A percentile compares a stretch with the other conserved stretches of the same genome.
These are phyloP conservation scores for Gloeophyllum trabeum DNA, from an alignment of 768 basidiomycete genomes.

Conservation along the genomic window DNA sequence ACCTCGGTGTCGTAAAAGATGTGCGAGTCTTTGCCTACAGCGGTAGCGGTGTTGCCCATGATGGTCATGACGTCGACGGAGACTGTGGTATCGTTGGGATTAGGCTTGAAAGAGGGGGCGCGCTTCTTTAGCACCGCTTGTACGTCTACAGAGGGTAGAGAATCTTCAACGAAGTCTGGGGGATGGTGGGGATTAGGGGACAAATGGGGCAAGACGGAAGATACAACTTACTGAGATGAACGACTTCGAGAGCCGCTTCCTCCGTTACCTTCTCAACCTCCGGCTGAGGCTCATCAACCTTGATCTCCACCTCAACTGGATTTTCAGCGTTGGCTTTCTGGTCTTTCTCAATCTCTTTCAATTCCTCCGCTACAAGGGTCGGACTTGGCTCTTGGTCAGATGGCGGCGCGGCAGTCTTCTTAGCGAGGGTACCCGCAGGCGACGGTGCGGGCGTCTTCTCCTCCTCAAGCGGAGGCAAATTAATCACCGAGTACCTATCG, in stretches of 20 bases:
- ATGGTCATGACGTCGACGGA: constrained; percentile 68
- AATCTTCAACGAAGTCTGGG: constrained; percentile 28
- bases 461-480: constrained; percentile 57
- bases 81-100: constrained; percentile 36
- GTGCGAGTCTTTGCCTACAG: constrained; percentile 31
- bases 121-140: constrained; percentile 27
- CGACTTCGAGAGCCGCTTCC: constrained; percentile 7
- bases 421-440: constrained; percentile 42
- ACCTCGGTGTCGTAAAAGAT: constrained; percentile 71
- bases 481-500: constrained; percentile 52
- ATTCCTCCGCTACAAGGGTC: background rate
- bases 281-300: too few relatives aligned
- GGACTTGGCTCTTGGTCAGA: background rate
- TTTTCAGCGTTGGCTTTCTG: too few relatives aligned
- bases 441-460: constrained; percentile 48
- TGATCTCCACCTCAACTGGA: too few relatives aligned
- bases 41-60: constrained; percentile 33
- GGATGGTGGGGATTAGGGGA: constrained; percentile 1
- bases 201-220: background rate
- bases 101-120: constrained; percentile 12
- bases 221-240: constrained; percentile 22
- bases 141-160: constrained; percentile 39
- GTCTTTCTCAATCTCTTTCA: background rate
- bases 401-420: constrained; percentile 11
- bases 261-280: background rate